Evolutionary conservation across 192 early-diverging fungal genomes (phyloP).

Genomic region (Coemansia sp.): DNA sequence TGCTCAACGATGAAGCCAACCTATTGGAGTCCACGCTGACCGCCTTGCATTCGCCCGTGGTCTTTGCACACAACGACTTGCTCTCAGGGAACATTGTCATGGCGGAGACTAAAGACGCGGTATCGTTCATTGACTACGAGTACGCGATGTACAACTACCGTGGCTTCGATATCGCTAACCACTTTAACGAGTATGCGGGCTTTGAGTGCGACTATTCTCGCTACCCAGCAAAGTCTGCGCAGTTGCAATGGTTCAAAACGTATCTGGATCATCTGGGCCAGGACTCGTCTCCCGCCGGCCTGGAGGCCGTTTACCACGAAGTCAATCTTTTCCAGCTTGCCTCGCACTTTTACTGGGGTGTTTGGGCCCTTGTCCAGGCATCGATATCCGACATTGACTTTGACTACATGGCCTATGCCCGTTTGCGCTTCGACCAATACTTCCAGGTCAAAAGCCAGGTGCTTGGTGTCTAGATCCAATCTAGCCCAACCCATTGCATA

Average conservation of each 20-base stretch:
- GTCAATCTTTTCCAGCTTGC: slow-evolving; percentile 82
- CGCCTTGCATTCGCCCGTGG: slow-evolving; percentile 69
- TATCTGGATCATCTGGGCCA: slow-evolving; percentile 60
- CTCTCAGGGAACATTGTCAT: slow-evolving; percentile 86
- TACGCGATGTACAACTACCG: slow-evolving; percentile 83
- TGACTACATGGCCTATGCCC: slow-evolving; percentile 90
- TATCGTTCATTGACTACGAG: slow-evolving; percentile 92
- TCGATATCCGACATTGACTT: slow-evolving; percentile 91
- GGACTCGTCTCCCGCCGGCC: slow-evolving; percentile 53
- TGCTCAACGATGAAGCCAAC: slow-evolving; percentile 43
- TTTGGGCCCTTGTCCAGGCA: slow-evolving; percentile 81
- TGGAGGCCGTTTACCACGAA: slow-evolving; percentile 69
- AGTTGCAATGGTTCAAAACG: slow-evolving; percentile 71
- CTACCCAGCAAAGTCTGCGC: slow-evolving; percentile 72
- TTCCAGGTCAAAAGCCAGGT: slow-evolving; percentile 50
- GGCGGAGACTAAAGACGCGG: slow-evolving; percentile 48
- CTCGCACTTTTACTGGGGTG: slow-evolving; percentile 91
- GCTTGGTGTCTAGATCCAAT: slow-evolving; percentile 5
- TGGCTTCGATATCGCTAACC: slow-evolving; percentile 95
- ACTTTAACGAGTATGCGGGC: slow-evolving; percentile 93
- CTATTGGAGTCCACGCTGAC: slow-evolving; percentile 59
- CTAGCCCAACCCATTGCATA: neutral
- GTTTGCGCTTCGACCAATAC: slow-evolving; percentile 78
- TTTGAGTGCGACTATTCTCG: slow-evolving; percentile 92
- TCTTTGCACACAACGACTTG: slow-evolving; percentile 93